A percentile compares a stretch with the other conserved stretches of the same genome.
Conservation (phyloP, 495 filamentous ascomycete genomes). For the Tuber brumale region DNA sequence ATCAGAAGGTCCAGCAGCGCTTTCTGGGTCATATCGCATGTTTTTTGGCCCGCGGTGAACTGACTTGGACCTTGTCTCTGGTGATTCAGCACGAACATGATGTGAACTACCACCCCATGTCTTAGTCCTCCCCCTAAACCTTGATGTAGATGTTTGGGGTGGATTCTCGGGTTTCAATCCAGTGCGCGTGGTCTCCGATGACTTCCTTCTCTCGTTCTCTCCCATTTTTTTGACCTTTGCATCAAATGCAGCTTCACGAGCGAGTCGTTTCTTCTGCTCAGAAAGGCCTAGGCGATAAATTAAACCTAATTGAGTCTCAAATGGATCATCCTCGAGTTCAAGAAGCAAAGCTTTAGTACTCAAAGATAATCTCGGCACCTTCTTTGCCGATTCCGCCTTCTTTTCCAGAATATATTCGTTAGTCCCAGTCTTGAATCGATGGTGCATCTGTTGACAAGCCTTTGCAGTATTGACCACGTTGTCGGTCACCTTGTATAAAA, state of each 20-base stretch:
- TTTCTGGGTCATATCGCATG: conserved; percentile 76
- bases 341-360: conserved; percentile 75
- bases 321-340: conserved; percentile 89
- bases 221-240: conserved; percentile 78
- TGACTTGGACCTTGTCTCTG: conserved; percentile 38
- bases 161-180: conserved; percentile 45
- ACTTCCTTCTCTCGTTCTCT: conserved; percentile 55
- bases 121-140: conserved; percentile 39
- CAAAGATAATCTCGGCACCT: conserved; percentile 74
- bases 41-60: conserved; percentile 47
- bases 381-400: conserved; percentile 73
- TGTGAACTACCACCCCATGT: conserved; percentile 35
- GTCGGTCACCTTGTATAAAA: conserved; percentile 84
- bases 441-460: conserved; percentile 77
- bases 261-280: conserved; percentile 81
- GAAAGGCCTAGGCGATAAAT: conserved; percentile 84
- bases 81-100: conserved; percentile 33
- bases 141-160: conserved; percentile 50
- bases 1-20: conserved; percentile 59
- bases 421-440: conserved; percentile 78
- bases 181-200: conserved; percentile 40
- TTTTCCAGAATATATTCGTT: conserved; percentile 81
- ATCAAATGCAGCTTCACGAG: conserved; percentile 80
- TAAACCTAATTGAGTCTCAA: conserved; percentile 90
- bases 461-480: conserved; percentile 85